Conservation (phyloP, 176 grass and related monocot genomes). For the Alloteropsis semialata region DNA sequence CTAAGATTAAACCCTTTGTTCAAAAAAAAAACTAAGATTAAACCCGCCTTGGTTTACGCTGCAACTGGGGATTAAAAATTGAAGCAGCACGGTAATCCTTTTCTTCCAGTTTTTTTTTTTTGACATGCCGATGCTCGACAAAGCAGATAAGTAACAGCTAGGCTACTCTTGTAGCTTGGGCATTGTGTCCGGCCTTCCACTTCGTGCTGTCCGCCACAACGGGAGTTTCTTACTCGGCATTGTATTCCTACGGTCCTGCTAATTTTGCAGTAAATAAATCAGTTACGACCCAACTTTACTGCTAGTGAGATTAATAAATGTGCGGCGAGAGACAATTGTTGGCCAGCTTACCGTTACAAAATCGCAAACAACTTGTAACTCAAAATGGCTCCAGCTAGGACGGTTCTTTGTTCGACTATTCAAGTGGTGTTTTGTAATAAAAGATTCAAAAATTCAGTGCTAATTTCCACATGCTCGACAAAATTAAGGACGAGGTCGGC, state of each 20-base stretch:
- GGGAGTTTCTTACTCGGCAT: background rate
- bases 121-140: background rate
- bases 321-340: background rate
- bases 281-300: background rate
- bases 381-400: too few species aligned
- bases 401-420: too few species aligned
- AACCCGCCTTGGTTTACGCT: background rate
- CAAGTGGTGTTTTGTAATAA: too few species aligned
- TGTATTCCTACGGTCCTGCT: background rate
- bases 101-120: background rate
- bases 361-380: too few species aligned
- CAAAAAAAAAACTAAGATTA: too few species aligned
- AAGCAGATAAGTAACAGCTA: background rate
- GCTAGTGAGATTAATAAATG: background rate
- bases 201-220: background rate
- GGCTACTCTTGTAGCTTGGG: background rate
- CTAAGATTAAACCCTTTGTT: background rate
- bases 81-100: background rate
- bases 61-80: background rate
- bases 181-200: background rate
- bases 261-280: background rate
- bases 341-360: too few species aligned
- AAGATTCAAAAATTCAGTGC: too few species aligned
- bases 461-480: too few species aligned
- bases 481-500: too few species aligned